Conservation (phyloP, 1,284 basidiomycete species). For the Cryptococcus neoformans region DNA sequence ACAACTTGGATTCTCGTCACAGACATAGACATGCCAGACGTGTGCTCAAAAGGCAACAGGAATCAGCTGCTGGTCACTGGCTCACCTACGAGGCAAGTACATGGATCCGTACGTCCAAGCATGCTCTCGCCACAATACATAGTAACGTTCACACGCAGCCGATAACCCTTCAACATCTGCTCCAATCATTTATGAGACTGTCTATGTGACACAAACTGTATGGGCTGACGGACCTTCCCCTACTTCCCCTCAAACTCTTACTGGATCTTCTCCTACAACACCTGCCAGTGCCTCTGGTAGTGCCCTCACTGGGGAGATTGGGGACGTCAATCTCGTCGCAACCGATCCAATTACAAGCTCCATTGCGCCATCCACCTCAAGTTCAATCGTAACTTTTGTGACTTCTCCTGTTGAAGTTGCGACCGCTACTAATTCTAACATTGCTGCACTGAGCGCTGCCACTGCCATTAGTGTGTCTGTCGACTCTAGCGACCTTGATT, state of each 20-base stretch:
- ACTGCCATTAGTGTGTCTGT: not conserved
- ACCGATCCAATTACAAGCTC: not conserved
- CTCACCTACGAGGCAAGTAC: slow-evolving; percentile 7
- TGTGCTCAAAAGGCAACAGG: not conserved
- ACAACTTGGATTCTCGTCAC: not conserved
- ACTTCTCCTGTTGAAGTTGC: not conserved
- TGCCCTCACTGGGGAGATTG: not conserved
- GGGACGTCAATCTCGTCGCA: slow-evolving; percentile 1
- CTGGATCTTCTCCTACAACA: not conserved
- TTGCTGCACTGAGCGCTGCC: not conserved
- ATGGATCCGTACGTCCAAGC: slow-evolving; percentile 11
- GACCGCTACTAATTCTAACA: not conserved
- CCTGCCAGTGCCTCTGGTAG: too few species aligned
- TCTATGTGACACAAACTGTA: slow-evolving; percentile 5
- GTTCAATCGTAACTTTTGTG: not conserved
- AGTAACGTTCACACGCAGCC: not conserved
- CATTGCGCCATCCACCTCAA: not conserved
- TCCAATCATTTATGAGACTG: slow-evolving; percentile 2
- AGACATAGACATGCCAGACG: not conserved
- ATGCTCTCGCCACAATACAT: too few species aligned
- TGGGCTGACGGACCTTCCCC: slow-evolving; percentile 2
- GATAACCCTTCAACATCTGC: not conserved
- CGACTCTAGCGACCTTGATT: not conserved
- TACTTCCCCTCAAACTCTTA: not conserved
- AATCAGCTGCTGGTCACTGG: slow-evolving; percentile 6